Percentiles rank a stretch among this genome's conserved stretches.
Evolutionary conservation across 2,329 filamentous ascomycete genomes (phyloP).

Genomic region (Sporothrix globosa): DNA sequence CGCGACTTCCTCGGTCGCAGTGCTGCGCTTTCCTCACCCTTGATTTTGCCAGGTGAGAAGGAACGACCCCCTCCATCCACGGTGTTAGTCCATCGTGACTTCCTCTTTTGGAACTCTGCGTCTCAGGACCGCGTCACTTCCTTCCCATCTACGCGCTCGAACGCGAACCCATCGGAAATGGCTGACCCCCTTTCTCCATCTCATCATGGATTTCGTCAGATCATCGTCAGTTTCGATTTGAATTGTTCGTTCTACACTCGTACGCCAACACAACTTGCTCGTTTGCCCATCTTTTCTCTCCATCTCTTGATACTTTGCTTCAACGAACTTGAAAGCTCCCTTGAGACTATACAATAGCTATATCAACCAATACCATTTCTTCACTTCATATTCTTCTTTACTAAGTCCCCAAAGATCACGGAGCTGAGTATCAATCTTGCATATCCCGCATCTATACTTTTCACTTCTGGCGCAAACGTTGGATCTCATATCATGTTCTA

Average conservation of each 20-base stretch:
- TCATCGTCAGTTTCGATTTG: slow-evolving; percentile 1
- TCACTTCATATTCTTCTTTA: not conserved
- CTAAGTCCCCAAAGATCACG: not conserved
- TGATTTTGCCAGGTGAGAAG: slow-evolving; percentile 1
- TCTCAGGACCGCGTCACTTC: not conserved
- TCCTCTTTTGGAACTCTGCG: slow-evolving; percentile 19
- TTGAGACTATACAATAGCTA: not conserved
- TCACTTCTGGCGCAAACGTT: not conserved
- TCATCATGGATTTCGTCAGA: not conserved
- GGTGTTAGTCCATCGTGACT: slow-evolving; percentile 30
- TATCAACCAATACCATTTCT: not conserved
- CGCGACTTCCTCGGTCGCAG: not conserved
- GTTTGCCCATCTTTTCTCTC: not conserved
- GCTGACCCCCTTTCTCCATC: not conserved
- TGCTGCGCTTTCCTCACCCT: not conserved
- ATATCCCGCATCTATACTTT: not conserved
- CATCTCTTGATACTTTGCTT: not conserved
- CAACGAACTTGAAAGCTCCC: not conserved
- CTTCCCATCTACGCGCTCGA: not conserved
- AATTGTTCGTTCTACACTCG: not conserved
- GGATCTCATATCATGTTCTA: slow-evolving; percentile 53
- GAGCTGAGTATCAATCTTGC: not conserved
- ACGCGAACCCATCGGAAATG: not conserved
- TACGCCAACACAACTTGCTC: not conserved
- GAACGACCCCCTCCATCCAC: not conserved